phyloP scores from a whole-genome alignment of 2,329 filamentous ascomycete genomes.

The Chaetomium sp. region DNA sequence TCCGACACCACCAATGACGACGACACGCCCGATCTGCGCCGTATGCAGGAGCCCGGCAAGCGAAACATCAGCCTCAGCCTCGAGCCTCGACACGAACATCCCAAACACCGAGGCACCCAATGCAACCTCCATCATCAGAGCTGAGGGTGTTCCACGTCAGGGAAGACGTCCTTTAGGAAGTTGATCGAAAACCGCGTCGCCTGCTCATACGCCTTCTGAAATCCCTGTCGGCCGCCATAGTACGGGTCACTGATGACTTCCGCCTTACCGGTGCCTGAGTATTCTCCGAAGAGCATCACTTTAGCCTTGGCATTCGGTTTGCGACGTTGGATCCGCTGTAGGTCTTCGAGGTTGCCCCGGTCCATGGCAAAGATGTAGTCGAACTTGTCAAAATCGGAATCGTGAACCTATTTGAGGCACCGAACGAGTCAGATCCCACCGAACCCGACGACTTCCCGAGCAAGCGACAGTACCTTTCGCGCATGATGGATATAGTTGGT shows the following conservation, averaged over 20 bases:
- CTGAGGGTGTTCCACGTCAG: constrained; percentile 26
- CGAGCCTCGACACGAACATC: background rate
- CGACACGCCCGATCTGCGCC: background rate
- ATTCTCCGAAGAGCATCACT: constrained; percentile 80
- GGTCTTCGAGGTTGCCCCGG: constrained; percentile 65
- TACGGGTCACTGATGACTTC: constrained; percentile 86
- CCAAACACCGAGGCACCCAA: no score
- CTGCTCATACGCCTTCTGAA: constrained; percentile 82
- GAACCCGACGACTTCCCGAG: background rate
- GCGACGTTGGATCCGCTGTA: constrained; percentile 54
- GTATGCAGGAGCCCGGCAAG: background rate
- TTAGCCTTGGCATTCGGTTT: constrained; percentile 54
- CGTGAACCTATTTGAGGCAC: constrained; percentile 37
- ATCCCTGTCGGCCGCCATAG: constrained; percentile 78
- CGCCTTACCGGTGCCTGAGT: constrained; percentile 57
- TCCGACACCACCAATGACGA: no score
- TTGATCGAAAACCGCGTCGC: constrained; percentile 68
- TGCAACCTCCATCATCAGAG: constrained; percentile 4
- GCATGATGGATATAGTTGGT: constrained; percentile 70
- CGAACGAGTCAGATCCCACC: background rate
- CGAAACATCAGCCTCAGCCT: background rate
- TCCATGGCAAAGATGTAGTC: constrained; percentile 98
- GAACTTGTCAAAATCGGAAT: constrained; percentile 72
- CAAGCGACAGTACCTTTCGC: constrained; percentile 55
- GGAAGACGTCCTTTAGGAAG: constrained; percentile 59